These are phyloP conservation scores for Suillus cothurnatus DNA, from an alignment of 768 basidiomycete genomes.

Conservation along the genomic window DNA sequence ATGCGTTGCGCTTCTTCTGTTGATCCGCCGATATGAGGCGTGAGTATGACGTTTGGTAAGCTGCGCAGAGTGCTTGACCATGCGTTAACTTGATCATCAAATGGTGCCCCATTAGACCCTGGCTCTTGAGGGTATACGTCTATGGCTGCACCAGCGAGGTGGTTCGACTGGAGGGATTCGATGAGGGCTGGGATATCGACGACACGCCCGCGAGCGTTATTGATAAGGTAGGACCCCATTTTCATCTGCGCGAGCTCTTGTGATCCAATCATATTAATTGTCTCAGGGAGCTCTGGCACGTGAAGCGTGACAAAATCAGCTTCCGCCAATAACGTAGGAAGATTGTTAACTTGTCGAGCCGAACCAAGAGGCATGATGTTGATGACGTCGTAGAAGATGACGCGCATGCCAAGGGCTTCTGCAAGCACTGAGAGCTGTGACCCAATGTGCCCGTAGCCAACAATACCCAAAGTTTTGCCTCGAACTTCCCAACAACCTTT, in stretches of 20 bases:
- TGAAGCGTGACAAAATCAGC: slow-evolving; percentile 97
- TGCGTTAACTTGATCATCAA: slow-evolving; percentile 85
- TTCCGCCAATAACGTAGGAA: slow-evolving; percentile 69
- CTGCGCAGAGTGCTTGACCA: slow-evolving; percentile 79
- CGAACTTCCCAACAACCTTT: slow-evolving; percentile 98
- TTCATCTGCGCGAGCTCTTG: slow-evolving; percentile 89
- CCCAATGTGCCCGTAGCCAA: slow-evolving; percentile 99
- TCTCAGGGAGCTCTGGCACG: slow-evolving; percentile 95
- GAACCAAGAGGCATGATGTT: slow-evolving; percentile 98
- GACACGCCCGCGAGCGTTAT: slow-evolving; percentile 95
- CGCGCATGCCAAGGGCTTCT: slow-evolving; percentile 94
- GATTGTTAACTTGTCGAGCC: slow-evolving; percentile 85
- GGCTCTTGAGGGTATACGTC: slow-evolving; percentile 97
- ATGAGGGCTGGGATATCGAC: slow-evolving; percentile 94
- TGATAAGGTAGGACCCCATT: slow-evolving; percentile 91
- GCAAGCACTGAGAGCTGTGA: slow-evolving; percentile 96
- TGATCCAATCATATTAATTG: slow-evolving; percentile 87
- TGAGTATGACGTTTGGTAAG: slow-evolving; percentile 91
- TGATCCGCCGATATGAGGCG: slow-evolving; percentile 98
- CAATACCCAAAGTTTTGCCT: slow-evolving; percentile 96
- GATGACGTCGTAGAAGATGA: slow-evolving; percentile 93
- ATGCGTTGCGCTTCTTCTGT: slow-evolving; percentile 98
- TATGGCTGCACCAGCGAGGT: slow-evolving; percentile 84
- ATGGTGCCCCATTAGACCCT: slow-evolving; percentile 84
- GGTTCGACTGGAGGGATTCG: slow-evolving; percentile 77